These are phyloP conservation scores for Peronospora belbahrii DNA, from an alignment of 352 stramenopile genomes.

Conservation along the genomic window DNA sequence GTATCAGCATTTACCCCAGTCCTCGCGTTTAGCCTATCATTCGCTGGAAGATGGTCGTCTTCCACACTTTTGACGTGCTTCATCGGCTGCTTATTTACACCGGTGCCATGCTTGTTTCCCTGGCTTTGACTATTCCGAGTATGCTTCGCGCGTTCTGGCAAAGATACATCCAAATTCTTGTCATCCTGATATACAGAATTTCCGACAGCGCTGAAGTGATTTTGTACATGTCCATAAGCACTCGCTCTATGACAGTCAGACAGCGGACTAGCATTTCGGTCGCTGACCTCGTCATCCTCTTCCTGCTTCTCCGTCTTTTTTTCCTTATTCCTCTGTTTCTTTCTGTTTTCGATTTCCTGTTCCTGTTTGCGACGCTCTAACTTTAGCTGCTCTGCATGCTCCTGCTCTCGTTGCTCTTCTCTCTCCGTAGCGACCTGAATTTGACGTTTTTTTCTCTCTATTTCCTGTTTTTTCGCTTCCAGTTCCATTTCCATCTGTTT, in stretches of 20 bases:
- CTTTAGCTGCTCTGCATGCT: slow-evolving; percentile 12
- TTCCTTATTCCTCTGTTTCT: slow-evolving; percentile 5
- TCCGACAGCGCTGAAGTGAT: background rate
- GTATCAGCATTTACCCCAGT: background rate
- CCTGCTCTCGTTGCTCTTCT: slow-evolving; percentile 17
- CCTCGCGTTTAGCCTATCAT: background rate
- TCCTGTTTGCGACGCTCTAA: background rate
- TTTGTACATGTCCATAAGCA: background rate
- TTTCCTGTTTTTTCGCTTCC: slow-evolving; percentile 20
- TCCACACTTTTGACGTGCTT: slow-evolving; percentile 1
- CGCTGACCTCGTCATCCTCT: slow-evolving; percentile 1
- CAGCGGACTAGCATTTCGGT: background rate
- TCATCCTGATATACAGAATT: background rate
- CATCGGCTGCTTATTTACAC: background rate
- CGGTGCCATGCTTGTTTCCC: slow-evolving; percentile 5
- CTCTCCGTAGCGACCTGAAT: slow-evolving; percentile 15
- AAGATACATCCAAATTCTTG: slow-evolving; percentile 6
- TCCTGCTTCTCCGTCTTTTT: slow-evolving; percentile 9
- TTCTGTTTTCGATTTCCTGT: slow-evolving; percentile 12
- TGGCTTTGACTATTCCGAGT: slow-evolving; percentile 10
- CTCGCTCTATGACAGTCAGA: background rate
- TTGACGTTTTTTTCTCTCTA: slow-evolving; percentile 10
- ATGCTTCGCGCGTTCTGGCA: slow-evolving; percentile 3
- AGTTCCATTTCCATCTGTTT: slow-evolving; percentile 26
- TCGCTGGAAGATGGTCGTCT: background rate